These are phyloP conservation scores for Kodamaea jinghongensis DNA, from an alignment of 805 yeast species.

Conservation along the genomic window DNA sequence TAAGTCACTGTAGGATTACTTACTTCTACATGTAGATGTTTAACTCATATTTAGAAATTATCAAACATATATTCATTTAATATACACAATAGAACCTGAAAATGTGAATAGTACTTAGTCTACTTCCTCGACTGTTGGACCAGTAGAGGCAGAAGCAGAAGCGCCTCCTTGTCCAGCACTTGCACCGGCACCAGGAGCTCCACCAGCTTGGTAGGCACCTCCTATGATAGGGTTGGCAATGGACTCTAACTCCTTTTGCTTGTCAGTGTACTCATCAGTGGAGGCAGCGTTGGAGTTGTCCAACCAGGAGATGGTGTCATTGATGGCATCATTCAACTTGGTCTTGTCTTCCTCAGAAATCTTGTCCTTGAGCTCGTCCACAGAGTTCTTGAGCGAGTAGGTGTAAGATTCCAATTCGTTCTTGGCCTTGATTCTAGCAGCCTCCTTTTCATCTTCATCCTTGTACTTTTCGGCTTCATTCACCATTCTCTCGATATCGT, in stretches of 20 bases:
- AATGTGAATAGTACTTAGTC: constrained; percentile 20
- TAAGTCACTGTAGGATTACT: no score
- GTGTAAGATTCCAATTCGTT: constrained; percentile 88
- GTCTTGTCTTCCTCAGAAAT: constrained; percentile 43
- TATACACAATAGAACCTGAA: no score
- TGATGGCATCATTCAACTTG: constrained; percentile 49
- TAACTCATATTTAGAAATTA: no score
- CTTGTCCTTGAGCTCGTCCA: constrained; percentile 46
- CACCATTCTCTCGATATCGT: constrained; percentile 96
- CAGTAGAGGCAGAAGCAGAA: constrained; percentile 22
- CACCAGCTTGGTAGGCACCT: constrained; percentile 29
- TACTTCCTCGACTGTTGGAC: constrained; percentile 44
- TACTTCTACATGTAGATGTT: no score
- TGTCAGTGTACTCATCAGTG: constrained; percentile 40
- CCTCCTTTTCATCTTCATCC: constrained; percentile 81
- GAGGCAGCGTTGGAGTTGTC: constrained; percentile 39
- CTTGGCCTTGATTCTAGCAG: constrained; percentile 84
- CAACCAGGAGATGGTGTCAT: constrained; percentile 41
- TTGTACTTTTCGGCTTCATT: constrained; percentile 95
- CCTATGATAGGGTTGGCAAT: constrained; percentile 41
- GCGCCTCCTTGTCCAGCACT: constrained; percentile 39
- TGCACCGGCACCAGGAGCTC: constrained; percentile 44
- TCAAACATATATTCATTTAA: no score
- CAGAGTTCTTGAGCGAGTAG: constrained; percentile 72
- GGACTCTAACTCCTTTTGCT: constrained; percentile 39